Base-by-base conservation (phyloP, 2,329 filamentous ascomycete species). In the Chrysoporthe austroafricana region DNA sequence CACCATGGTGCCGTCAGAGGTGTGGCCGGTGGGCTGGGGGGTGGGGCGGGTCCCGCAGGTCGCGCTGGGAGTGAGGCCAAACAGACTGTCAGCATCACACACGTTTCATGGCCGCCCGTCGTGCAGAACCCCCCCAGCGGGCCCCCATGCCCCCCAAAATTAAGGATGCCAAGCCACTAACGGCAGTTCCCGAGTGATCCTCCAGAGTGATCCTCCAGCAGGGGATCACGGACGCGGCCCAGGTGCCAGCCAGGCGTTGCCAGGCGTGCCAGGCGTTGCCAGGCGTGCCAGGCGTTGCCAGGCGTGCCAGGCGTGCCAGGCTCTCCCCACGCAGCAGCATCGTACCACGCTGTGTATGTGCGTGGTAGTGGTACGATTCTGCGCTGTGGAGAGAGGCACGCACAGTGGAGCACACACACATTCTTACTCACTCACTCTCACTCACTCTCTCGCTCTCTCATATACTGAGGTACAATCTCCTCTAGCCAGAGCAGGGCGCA, bases 71-170 rank as follows among this genome's bases (percentile, higher is more conserved):
- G n/a, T 39, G 54, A 39, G 54, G 54, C 54, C 54, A 57, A 39
- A 57, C 54, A 57, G 32, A 57, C 54, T 18, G 54, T 39, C 54
- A 57, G 54, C 54, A 57, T 57, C 54, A 57, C 34, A 57, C 54
- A 57, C 54, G 54, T 57, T 57, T 57, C 34, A 39, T 4, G 54
- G 54, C 6, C 54, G 14, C 54, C 34, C 32, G 32, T 11, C 18
- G n/a, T 32, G 16, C 34, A 39, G 54, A 57, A 32, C 54, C 54
- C 3, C 54, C 26, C 26, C 2, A 26, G 26, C 26, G 26, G 26
- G 26, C 26, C 26, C 26, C 26, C 26, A 26, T 26, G 26, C 26
- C 26, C 26, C 26, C 26, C 26, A 26, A 14, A 57, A 57, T 18
- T 3, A 57, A 39, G n/a, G 32, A 3, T 57, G 54, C 54, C 54